Evolutionary conservation across 169 alveolate genomes (phyloP).

Genomic region (Eimeria acervulina): DNA sequence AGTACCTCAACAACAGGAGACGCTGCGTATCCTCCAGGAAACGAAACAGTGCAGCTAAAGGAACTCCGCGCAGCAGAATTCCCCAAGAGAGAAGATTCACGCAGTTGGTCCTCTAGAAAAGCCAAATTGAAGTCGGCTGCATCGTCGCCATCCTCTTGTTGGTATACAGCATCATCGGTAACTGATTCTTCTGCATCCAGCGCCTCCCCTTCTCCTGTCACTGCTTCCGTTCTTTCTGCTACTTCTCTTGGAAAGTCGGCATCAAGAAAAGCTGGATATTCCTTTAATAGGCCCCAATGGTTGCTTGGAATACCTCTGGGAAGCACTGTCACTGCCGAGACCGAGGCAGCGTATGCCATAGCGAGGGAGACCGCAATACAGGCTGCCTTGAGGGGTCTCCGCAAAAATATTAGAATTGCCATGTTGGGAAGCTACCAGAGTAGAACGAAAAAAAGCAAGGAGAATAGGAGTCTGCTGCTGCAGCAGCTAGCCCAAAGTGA

Average conservation of each 20-base stretch:
- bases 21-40: neutral
- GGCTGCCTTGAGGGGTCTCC: neutral
- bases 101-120: neutral
- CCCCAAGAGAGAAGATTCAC: neutral
- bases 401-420: neutral
- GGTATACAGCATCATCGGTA: neutral
- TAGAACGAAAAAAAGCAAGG: neutral
- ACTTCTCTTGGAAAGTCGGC: neutral
- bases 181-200: neutral
- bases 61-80: neutral
- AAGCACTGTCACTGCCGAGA: neutral
- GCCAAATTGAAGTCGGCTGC: neutral
- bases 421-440: neutral
- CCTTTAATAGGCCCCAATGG: neutral
- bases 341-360: neutral
- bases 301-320: neutral
- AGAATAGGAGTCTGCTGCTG: neutral
- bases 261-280: neutral
- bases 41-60: conserved; percentile 10
- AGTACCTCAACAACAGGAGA: conserved; percentile 28
- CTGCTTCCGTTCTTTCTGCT: neutral
- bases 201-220: neutral
- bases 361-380: neutral
- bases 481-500: neutral
- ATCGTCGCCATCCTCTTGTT: neutral